Percentiles rank a stretch among this genome's conserved stretches.
phyloP scores from a whole-genome alignment of 176 grass and related monocot species.

The Tillandsia leiboldiana region DNA sequence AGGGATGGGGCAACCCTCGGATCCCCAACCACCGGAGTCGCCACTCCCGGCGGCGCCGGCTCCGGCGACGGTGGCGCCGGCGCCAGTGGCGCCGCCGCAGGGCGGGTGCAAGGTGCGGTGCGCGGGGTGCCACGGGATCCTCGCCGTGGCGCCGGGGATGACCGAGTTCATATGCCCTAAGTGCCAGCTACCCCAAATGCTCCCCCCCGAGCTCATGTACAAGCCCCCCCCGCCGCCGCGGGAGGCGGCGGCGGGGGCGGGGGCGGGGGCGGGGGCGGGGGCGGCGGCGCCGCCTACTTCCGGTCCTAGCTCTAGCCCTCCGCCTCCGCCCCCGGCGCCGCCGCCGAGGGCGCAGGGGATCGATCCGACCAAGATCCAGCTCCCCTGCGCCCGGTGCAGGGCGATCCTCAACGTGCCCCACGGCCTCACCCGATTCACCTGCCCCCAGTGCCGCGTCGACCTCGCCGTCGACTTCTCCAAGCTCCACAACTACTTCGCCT shows the following conservation, averaged over 20 bases:
- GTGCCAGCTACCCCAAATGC: constrained; percentile 63
- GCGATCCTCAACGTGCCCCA: constrained; percentile 82
- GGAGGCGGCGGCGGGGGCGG: not conserved
- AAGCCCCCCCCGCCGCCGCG: constrained; percentile 9
- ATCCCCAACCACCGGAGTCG: not conserved
- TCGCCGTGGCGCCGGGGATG: constrained; percentile 55
- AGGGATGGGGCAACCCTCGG: not conserved
- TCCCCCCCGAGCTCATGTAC: constrained; percentile 69
- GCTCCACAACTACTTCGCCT: constrained; percentile 36
- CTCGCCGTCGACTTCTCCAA: constrained; percentile 63
- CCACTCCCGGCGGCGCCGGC: constrained; percentile 1
- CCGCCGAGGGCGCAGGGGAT: constrained; percentile 40
- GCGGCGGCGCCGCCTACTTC: constrained; percentile 3
- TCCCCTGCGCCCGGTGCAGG: constrained; percentile 65
- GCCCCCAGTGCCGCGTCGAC: constrained; percentile 78
- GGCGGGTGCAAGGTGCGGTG: constrained; percentile 51
- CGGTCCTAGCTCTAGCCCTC: too few species aligned
- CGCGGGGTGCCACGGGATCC: constrained; percentile 47
- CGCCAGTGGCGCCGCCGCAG: not conserved
- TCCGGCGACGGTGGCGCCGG: not conserved
- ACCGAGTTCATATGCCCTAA: constrained; percentile 85
- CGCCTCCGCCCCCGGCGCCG: not conserved
- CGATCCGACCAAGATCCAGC: constrained; percentile 77
- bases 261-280: not conserved
- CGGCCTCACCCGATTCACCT: constrained; percentile 69